Evolutionary conservation across 345 rosid genomes (phyloP).

Genomic region (Gossypium raimondii): DNA sequence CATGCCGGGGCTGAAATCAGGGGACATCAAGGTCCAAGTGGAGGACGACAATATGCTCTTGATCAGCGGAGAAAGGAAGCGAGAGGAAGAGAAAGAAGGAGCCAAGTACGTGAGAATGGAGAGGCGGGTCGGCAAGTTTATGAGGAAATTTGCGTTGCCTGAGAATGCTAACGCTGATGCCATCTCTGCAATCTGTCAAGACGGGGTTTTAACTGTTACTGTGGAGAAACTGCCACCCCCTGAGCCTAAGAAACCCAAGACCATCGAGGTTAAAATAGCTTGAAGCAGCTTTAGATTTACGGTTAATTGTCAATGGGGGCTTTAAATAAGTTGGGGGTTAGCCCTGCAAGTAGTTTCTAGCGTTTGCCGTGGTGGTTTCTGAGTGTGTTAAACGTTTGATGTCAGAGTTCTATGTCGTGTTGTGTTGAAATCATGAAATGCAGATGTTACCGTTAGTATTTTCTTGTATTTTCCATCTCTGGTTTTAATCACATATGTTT

Average conservation of each 20-base stretch:
- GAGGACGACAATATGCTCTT: constrained; percentile 52
- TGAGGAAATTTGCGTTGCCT: constrained; percentile 56
- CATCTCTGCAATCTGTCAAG: constrained; percentile 43
- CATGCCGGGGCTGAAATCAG: constrained; percentile 57
- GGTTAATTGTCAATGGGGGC: background rate
- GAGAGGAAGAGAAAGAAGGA: constrained; percentile 47
- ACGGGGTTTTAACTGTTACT: constrained; percentile 54
- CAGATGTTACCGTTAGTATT: background rate
- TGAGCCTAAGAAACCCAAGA: constrained; percentile 53
- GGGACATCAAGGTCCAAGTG: constrained; percentile 55
- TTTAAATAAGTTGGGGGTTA: constrained; percentile 1
- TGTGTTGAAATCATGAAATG: background rate
- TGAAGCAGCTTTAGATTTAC: constrained; percentile 6
- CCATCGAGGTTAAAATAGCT: constrained; percentile 49
- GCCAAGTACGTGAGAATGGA: constrained; percentile 62
- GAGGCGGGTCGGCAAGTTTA: constrained; percentile 51
- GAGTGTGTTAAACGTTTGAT: background rate
- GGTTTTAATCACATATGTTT: background rate
- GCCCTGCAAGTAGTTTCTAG: background rate
- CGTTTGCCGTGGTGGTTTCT: background rate
- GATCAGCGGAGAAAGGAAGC: constrained; percentile 56
- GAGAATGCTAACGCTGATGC: constrained; percentile 51
- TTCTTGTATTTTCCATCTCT: background rate
- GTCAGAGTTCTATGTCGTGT: background rate
- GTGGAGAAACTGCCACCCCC: constrained; percentile 58